Base-by-base conservation (phyloP, 176 grass and related monocot species). In the Musa acuminata region DNA sequence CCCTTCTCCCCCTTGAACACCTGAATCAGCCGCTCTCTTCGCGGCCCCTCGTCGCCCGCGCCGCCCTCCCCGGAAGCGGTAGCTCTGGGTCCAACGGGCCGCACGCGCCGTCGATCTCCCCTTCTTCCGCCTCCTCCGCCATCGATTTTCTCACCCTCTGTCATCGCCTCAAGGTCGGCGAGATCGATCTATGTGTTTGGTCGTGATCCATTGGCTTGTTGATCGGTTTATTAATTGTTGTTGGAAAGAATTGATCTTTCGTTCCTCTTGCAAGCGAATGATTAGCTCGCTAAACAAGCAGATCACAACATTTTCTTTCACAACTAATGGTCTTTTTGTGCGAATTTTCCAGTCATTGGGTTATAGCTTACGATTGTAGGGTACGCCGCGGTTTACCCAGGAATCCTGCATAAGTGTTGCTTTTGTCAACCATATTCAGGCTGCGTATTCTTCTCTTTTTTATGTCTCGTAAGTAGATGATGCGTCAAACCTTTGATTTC, bases 71-170 rank as follows among this genome's bases (percentile, higher is more conserved):
- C 64, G 51, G 52, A 74, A 27, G 24, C 52, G 19, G 48, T 55
- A 74, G 24, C 17, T 49, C 67, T 22, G 64, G 62, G 1, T 52
- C 74, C 24, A 50, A 66, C n/a, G 53, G 83, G 23, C 54, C 83
- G 17, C 63, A n/a, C 1, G 52, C 12, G 10, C 7, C 2, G 3
- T 66, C 77, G 25, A 19, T 71, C 8, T 62, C 77, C 2, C 60
- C 74, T 0, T 29, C 79, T n/a, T 76, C 92, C 8, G 77, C 89
- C 9, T 77, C 88, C 75, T 87, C 60, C 66, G 81, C 84, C 83
- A 91, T 99, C 82, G 91, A 95, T 80, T 95, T 99, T 83, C 91
- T 99, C 79, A 87, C 91, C 64, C 91, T 99, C 84, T 95, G 91
- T 84, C 82, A 91, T 76, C 96, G 96, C 78, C 96, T 95, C 72